Evolutionary conservation across 495 filamentous ascomycete genomes (phyloP).

Genomic region (Pseudotulostoma volvatum): DNA sequence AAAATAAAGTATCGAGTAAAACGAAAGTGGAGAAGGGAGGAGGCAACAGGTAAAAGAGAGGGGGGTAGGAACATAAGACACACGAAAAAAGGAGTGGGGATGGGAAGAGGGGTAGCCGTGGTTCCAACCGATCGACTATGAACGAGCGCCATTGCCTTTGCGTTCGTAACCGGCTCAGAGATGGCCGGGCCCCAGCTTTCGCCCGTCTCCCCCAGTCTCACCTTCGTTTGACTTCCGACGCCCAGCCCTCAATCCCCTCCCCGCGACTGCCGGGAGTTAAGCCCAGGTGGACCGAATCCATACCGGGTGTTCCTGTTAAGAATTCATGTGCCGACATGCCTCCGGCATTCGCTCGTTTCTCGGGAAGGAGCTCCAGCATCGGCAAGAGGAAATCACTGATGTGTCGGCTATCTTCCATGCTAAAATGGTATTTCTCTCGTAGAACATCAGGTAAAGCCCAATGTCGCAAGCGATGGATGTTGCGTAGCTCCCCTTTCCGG

Average conservation of each 20-base stretch:
- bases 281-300: slow-evolving; percentile 60
- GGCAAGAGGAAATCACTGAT: slow-evolving; percentile 79
- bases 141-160: too few species aligned
- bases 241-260: slow-evolving; percentile 94
- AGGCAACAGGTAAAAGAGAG: neutral
- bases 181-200: too few species aligned
- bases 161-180: too few species aligned
- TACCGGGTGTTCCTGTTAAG: slow-evolving; percentile 68
- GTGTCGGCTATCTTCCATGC: slow-evolving; percentile 53
- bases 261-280: slow-evolving; percentile 66
- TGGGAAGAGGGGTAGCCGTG: too few species aligned
- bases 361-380: slow-evolving; percentile 81
- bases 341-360: slow-evolving; percentile 82
- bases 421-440: slow-evolving; percentile 92
- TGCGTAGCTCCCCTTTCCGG: slow-evolving; percentile 88
- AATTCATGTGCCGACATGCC: slow-evolving; percentile 80
- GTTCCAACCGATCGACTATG: too few species aligned
- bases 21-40: neutral
- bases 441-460: slow-evolving; percentile 93
- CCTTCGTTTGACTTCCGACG: slow-evolving; percentile 74
- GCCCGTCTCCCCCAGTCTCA: too few species aligned
- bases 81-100: neutral
- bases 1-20: neutral
- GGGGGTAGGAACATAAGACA: neutral
- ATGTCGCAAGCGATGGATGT: slow-evolving; percentile 92